Conservation (phyloP, 177 flowering plant species). For the Vitis hybrid region DNA sequence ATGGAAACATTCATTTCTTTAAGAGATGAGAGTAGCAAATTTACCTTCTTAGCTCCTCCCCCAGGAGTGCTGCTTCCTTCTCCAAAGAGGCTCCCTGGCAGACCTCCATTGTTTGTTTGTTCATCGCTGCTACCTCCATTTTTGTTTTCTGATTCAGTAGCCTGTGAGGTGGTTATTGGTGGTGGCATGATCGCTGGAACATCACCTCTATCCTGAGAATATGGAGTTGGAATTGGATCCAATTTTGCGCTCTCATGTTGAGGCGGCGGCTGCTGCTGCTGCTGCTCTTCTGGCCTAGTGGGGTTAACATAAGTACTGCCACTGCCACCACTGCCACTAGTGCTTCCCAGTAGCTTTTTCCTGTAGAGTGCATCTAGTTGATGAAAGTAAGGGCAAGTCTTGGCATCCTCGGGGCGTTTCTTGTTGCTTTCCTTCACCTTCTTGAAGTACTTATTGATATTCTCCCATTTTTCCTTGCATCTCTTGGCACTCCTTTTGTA, state of each 20-base stretch:
- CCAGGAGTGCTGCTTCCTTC: constrained; percentile 21
- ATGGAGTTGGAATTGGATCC: constrained; percentile 12
- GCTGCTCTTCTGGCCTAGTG: constrained; percentile 19
- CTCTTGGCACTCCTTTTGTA: constrained; percentile 60
- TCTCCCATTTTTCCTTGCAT: constrained; percentile 85
- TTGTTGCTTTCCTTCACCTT: constrained; percentile 73
- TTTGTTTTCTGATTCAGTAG: constrained; percentile 22
- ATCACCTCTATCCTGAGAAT: constrained; percentile 3
- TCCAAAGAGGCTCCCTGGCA: constrained; percentile 20
- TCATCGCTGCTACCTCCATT: constrained; percentile 18
- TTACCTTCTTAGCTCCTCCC: constrained; percentile 38
- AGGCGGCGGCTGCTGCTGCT: constrained; percentile 3
- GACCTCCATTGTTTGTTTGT: constrained; percentile 17
- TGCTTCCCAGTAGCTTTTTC: constrained; percentile 33
- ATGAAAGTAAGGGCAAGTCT: constrained; percentile 74
- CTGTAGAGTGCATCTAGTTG: constrained; percentile 57
- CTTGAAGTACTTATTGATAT: constrained; percentile 78
- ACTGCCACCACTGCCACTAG: constrained; percentile 10
- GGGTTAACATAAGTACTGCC: constrained; percentile 15
- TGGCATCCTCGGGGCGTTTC: constrained; percentile 68
- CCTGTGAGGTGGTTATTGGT: constrained; percentile 4
- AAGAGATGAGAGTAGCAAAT: constrained; percentile 6
- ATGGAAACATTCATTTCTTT: background rate
- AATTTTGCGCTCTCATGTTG: constrained; percentile 2
- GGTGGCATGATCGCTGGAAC: constrained; percentile 12